phyloP scores from a whole-genome alignment of 2,329 filamentous ascomycete genomes.

The Lomentospora prolificans region DNA sequence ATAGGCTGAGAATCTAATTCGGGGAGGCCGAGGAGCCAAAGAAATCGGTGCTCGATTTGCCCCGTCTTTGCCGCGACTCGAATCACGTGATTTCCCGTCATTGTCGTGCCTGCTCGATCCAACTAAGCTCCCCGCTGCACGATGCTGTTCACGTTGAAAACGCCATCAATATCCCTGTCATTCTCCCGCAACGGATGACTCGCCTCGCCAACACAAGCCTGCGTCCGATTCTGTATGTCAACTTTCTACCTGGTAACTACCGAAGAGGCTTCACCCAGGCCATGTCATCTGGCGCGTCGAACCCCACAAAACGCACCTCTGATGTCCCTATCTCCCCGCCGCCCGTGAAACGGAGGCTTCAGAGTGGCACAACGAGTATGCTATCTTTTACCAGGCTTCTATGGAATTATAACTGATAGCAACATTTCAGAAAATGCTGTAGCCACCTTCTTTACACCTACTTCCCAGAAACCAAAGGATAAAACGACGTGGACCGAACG shows the following conservation, averaged over 20 bases:
- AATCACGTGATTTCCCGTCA: slow-evolving; percentile 24
- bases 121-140: slow-evolving; percentile 5
- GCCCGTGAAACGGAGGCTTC: slow-evolving; percentile 39
- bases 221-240: not conserved
- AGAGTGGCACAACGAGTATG: slow-evolving; percentile 42
- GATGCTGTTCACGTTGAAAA: no score
- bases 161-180: no score
- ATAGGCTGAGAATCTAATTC: no score
- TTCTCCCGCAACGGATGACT: not conserved
- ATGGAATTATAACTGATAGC: slow-evolving; percentile 11
- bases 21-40: no score
- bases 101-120: slow-evolving; percentile 7
- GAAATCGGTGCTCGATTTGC: not conserved
- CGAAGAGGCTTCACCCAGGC: not conserved
- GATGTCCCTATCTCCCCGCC: slow-evolving; percentile 28
- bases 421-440: slow-evolving; percentile 51
- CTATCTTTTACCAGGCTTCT: not conserved
- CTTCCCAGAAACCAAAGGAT: slow-evolving; percentile 75
- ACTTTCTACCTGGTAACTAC: not conserved
- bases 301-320: not conserved
- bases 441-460: slow-evolving; percentile 78
- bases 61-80: not conserved
- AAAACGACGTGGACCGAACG: slow-evolving; percentile 62
- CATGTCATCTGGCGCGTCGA: slow-evolving; percentile 1
- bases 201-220: not conserved